phyloP scores from a whole-genome alignment of 23 red algal genomes.

The Agarophyton chilense region DNA sequence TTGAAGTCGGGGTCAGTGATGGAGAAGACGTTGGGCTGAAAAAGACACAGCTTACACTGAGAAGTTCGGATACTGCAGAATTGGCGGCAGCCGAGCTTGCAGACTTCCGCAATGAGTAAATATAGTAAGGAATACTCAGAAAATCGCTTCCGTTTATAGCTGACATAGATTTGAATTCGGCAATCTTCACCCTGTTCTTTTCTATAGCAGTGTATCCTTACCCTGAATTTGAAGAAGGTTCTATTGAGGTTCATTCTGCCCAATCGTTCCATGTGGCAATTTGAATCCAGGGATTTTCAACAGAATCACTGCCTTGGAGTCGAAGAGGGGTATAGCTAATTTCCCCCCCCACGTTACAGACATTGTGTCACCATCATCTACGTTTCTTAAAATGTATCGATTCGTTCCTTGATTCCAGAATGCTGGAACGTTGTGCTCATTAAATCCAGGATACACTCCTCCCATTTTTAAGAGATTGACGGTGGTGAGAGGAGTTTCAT shows the following conservation, averaged over 20 bases:
- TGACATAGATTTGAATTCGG: slow-evolving; percentile 19
- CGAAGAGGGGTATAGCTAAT: slow-evolving; percentile 37
- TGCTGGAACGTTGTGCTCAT: slow-evolving; percentile 44
- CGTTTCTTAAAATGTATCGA: slow-evolving; percentile 33
- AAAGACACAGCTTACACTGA: background rate
- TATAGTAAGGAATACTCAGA: background rate
- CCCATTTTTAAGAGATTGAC: slow-evolving; percentile 36
- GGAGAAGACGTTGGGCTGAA: background rate
- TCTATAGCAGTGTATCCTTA: slow-evolving; percentile 39
- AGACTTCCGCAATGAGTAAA: slow-evolving; percentile 10
- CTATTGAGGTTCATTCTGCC: slow-evolving; percentile 47
- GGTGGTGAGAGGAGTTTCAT: background rate
- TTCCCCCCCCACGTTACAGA: slow-evolving; percentile 29
- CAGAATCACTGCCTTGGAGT: slow-evolving; percentile 2
- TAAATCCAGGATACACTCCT: slow-evolving; percentile 46
- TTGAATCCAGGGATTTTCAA: slow-evolving; percentile 52
- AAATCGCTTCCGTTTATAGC: background rate
- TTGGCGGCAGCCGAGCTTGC: background rate
- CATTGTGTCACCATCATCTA: slow-evolving; percentile 41
- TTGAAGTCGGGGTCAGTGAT: background rate
- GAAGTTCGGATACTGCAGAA: background rate
- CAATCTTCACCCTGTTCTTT: slow-evolving; percentile 13
- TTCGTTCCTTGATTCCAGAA: slow-evolving; percentile 58
- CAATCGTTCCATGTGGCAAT: slow-evolving; percentile 64
- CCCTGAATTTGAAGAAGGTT: slow-evolving; percentile 5